Evolutionary conservation across 495 filamentous ascomycete genomes (phyloP), one percentile per base, ranked within the genome.

Genomic region (Aspergillus diversus): DNA sequence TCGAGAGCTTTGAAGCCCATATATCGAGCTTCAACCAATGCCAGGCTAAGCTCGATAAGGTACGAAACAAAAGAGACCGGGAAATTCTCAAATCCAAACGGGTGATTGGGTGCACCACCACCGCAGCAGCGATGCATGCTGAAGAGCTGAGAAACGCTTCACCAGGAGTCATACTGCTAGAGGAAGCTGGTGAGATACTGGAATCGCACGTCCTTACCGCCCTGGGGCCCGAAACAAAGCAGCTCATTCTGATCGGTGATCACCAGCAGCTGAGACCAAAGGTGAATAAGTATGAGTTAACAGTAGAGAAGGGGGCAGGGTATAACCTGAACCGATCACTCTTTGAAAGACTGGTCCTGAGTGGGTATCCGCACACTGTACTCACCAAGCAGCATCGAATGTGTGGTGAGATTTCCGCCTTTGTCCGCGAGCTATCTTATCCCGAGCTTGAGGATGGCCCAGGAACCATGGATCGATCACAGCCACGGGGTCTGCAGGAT

Each of bases 181-280:
- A 95, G 69, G 91, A 95, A 66, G 90, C 90, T 4, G 90, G 91
- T 7, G 91, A 95, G 65, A 90, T 93, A 31, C 71, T 93, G 2
- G 91, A 95, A 67, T 83, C 79, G 27, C 87, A 93, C 66, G 77
- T 92, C 39, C 70, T 93, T 0, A 87, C 89, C 0, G 84, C 89
- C 0, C 66, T 95, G 32, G 70, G 75, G 0, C 71, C 83, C 0
- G 71, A 80, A 0, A 88, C 87, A 11, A 83, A 91, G 64, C 89
- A 93, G 35, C 66, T 91, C 4, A 78, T 92, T 7, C 71, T 93
- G 11, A 93, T 93, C 39, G 91, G 91, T 4, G 91, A 95, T 63
- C 90, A 93, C 65, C 81, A 88, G 63, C 91, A 95, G 60, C 80
- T 95, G 4, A 81, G 90, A 5, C 91, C 91, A 0, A 90, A 90